These are phyloP conservation scores for Mortierella sp. DNA, from an alignment of 371 early-diverging fungal genomes.

Conservation along the genomic window DNA sequence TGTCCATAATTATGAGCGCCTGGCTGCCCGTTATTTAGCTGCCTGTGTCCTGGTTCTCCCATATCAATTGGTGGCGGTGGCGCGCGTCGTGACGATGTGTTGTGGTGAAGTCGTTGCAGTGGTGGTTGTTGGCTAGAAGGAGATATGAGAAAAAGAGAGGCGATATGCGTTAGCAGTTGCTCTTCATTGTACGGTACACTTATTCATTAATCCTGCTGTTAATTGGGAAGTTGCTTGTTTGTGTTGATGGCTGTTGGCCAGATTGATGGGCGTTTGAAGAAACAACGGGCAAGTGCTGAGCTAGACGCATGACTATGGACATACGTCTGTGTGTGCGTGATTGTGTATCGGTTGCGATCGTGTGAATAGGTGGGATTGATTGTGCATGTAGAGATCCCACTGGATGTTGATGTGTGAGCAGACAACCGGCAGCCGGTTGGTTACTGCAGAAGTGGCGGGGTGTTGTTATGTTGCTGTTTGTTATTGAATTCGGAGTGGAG, in stretches of 20 bases:
- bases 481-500: not conserved
- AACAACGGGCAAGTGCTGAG: not conserved
- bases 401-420: not conserved
- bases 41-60: slow-evolving; percentile 39
- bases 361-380: not conserved
- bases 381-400: not conserved
- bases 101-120: not conserved
- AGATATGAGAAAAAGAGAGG: not conserved
- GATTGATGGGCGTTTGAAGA: not conserved
- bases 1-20: slow-evolving; percentile 12
- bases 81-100: not conserved
- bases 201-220: not conserved
- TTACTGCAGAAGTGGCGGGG: not conserved
- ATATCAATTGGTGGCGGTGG: slow-evolving; percentile 14
- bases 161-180: not conserved
- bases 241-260: not conserved
- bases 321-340: not conserved
- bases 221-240: not conserved
- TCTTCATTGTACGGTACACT: not conserved
- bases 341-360: not conserved
- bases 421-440: not conserved
- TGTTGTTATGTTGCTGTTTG: not conserved
- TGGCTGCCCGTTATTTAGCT: slow-evolving; percentile 5
- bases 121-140: not conserved
- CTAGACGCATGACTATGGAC: not conserved